Evolutionary conservation across 805 yeast species (phyloP).

Genomic region (Pichia californica): DNA sequence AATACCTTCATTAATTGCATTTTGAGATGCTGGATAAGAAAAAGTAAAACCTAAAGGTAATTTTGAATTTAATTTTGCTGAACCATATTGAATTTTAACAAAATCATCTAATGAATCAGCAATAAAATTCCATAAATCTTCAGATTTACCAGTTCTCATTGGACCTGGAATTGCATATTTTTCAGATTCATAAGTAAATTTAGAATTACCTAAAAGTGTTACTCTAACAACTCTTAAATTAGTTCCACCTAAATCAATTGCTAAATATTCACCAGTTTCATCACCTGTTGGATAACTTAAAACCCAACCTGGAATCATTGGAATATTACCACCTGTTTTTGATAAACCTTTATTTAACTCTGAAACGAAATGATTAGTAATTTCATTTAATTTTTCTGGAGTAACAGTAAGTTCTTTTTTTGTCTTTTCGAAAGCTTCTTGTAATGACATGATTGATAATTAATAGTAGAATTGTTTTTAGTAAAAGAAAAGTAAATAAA

Average conservation of each 20-base stretch:
- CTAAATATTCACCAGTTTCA: conserved; percentile 84
- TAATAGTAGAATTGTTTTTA: too few relatives aligned
- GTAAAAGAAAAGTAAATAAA: not conserved
- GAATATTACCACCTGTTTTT: conserved; percentile 75
- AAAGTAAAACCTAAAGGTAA: conserved; percentile 92
- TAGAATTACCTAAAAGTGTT: conserved; percentile 72
- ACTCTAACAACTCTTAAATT: conserved; percentile 90
- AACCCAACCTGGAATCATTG: conserved; percentile 98
- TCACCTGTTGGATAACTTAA: conserved; percentile 87
- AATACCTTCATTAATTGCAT: conserved; percentile 75
- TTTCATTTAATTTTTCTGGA: conserved; percentile 50
- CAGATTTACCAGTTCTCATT: conserved; percentile 73
- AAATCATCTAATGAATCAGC: conserved; percentile 75
- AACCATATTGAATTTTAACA: conserved; percentile 49
- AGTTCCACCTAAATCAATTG: conserved; percentile 96
- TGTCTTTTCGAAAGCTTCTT: conserved; percentile 38
- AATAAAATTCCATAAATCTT: conserved; percentile 78
- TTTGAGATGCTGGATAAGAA: conserved; percentile 84
- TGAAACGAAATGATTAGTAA: conserved; percentile 67
- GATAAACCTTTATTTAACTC: conserved; percentile 82
- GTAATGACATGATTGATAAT: conserved; percentile 7
- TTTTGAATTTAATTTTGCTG: conserved; percentile 50
- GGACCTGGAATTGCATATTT: conserved; percentile 73
- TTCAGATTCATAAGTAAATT: conserved; percentile 81
- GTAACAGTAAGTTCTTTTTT: conserved; percentile 60